These are phyloP conservation scores for Trichoderma brevicompactum DNA, from an alignment of 2,329 filamentous ascomycete genomes.

Conservation along the genomic window DNA sequence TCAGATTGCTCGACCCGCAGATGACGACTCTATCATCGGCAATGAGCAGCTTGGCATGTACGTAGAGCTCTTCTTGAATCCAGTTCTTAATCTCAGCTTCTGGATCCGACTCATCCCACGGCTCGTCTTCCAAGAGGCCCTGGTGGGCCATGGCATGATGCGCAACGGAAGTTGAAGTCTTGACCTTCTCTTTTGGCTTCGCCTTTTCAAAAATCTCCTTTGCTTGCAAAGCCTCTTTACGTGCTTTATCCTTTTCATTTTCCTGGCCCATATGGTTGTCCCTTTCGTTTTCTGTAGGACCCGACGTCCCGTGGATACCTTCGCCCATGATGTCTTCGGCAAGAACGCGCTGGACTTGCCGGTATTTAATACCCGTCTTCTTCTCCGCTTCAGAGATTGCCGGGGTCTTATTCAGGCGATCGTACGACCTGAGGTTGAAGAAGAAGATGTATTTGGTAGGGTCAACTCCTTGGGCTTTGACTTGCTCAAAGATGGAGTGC, in stretches of 20 bases:
- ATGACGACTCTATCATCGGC: constrained; percentile 85
- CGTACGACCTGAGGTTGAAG: constrained; percentile 92
- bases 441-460: constrained; percentile 83
- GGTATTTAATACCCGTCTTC: constrained; percentile 80
- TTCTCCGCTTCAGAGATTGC: constrained; percentile 75
- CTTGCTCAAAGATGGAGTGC: constrained; percentile 84
- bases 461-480: constrained; percentile 73
- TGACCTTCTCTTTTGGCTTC: constrained; percentile 44
- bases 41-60: constrained; percentile 90
- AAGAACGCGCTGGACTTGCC: constrained; percentile 83
- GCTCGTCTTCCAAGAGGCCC: constrained; percentile 66
- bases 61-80: constrained; percentile 94
- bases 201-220: constrained; percentile 59
- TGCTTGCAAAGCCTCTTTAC: constrained; percentile 49
- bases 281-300: constrained; percentile 44
- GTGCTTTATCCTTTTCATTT: constrained; percentile 43
- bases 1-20: constrained; percentile 87
- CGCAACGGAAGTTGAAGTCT: constrained; percentile 58
- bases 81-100: constrained; percentile 84
- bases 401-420: constrained; percentile 84
- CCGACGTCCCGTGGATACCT: constrained; percentile 65
- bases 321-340: constrained; percentile 85
- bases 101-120: constrained; percentile 72
- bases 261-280: constrained; percentile 55
- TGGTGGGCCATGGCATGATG: constrained; percentile 77